Conservation (phyloP, 352 stramenopile genomes). For the Phytophthora sansomeana region DNA sequence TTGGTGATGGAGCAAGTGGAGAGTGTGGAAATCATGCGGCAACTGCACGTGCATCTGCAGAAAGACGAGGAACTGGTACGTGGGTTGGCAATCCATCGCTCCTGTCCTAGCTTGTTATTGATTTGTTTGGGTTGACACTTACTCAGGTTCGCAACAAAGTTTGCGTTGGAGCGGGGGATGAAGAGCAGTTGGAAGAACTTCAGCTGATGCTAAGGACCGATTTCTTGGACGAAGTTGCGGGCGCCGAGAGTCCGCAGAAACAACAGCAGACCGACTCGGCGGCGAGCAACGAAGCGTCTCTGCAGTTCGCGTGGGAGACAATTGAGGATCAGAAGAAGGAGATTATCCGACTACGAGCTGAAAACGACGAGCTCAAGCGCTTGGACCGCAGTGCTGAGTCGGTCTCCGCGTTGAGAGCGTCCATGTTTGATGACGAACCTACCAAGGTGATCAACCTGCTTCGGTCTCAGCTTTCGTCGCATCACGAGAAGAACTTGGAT, state of each 20-base stretch:
- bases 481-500: constrained; percentile 61
- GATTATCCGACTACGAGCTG: constrained; percentile 62
- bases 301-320: constrained; percentile 83
- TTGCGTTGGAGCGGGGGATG: constrained; percentile 55
- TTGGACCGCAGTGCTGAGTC: constrained; percentile 9
- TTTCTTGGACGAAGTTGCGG: constrained; percentile 57
- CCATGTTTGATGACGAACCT: constrained; percentile 48
- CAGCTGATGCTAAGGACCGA: constrained; percentile 58
- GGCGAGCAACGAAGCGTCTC: constrained; percentile 59
- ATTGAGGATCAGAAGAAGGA: constrained; percentile 80
- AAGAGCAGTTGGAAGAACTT: constrained; percentile 61
- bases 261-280: constrained; percentile 36
- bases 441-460: constrained; percentile 55
- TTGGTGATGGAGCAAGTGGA: constrained; percentile 69
- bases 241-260: constrained; percentile 38
- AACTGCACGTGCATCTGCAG: constrained; percentile 54
- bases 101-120: not conserved
- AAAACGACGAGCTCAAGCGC: constrained; percentile 56
- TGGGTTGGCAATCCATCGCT: constrained; percentile 4
- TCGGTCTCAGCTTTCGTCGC: constrained; percentile 57
- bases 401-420: not conserved
- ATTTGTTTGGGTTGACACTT: constrained; percentile 10
- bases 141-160: constrained; percentile 48
- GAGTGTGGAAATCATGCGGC: constrained; percentile 59
- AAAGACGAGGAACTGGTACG: constrained; percentile 54